Evolutionary conservation across 495 filamentous ascomycete genomes (phyloP).

Genomic region (Hyphodiscus hymeniophilus): DNA sequence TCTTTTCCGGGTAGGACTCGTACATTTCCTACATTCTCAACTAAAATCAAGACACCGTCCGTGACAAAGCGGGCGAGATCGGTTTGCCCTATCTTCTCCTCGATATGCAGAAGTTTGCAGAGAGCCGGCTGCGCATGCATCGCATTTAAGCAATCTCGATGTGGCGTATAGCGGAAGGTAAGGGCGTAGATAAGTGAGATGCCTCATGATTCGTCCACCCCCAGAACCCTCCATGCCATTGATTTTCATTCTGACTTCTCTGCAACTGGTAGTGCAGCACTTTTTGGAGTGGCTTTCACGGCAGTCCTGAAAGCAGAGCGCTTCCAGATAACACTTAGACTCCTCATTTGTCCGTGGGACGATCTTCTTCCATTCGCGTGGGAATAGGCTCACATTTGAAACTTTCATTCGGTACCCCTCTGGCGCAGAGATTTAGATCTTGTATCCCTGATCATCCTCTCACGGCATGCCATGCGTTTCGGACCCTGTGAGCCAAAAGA

Average conservation of each 20-base stretch:
- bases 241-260: not conserved
- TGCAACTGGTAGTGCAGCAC: not conserved
- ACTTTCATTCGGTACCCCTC: slow-evolving; percentile 10
- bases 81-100: not conserved
- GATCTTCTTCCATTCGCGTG: not conserved
- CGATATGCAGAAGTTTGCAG: not conserved
- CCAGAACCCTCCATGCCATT: not conserved
- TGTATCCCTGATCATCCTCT: slow-evolving; percentile 1
- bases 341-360: not conserved
- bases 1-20: too few species aligned
- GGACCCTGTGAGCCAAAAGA: slow-evolving; percentile 2
- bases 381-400: not conserved
- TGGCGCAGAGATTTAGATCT: not conserved
- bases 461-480: slow-evolving; percentile 5
- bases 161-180: slow-evolving; percentile 2
- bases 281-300: not conserved
- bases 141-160: not conserved
- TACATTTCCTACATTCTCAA: too few species aligned
- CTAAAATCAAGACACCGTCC: too few species aligned
- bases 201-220: not conserved
- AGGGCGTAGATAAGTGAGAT: slow-evolving; percentile 3
- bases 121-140: not conserved
- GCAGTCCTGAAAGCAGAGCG: too few species aligned
- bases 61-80: too few species aligned
- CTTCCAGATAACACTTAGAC: not conserved